Evolutionary conservation across 805 yeast species (phyloP), one percentile per base, ranked within the genome.

Genomic region (Suhomyces kilbournensis): DNA sequence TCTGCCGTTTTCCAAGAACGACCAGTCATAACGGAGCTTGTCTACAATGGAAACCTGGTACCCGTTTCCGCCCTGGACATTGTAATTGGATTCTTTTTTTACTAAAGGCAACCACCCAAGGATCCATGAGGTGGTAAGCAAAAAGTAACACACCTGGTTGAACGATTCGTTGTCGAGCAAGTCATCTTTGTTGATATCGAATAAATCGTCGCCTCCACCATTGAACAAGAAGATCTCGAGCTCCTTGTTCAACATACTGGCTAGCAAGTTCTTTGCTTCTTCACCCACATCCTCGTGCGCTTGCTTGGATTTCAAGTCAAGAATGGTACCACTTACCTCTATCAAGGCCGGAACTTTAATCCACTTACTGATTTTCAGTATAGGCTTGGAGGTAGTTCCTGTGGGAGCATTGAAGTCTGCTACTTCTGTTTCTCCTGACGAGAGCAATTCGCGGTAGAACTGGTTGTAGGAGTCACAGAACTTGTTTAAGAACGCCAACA

Each of bases 61-160:
- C 8, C 17, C 39, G 38, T 28, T 47, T 3, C 28, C 48, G 17
- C 34, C 28, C 12, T 44, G 45, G 22, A 59, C 56, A 23, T 60
- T 57, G 49, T 63, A 67, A 45, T 68, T 71, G 1, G 75, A 66
- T 19, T 60, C 61, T 49, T 80, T 78, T 50, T 80, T 73, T 61
- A 84, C 67, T 4, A 62, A 62, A 0, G 88, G 86, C 44, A 88
- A 72, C 88, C 91, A 85, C 15, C 71, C 60, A 40, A 81, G 65
- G 2, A 84, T 69, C 84, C 90, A 82, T 15, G 75, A 69, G 1
- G 85, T 57, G 3, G 87, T 79, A 12, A 80, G 72, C 17, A 83
- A 69, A 44, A 88, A 69, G 49, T 82, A 69, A 10, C 85, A 72
- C 3, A 84, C 71, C 19, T 78, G 75, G 46, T 76, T 76, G 56